These are phyloP conservation scores for Aspergillus unguis DNA, from an alignment of 2,329 filamentous ascomycete species.

Conservation along the genomic window DNA sequence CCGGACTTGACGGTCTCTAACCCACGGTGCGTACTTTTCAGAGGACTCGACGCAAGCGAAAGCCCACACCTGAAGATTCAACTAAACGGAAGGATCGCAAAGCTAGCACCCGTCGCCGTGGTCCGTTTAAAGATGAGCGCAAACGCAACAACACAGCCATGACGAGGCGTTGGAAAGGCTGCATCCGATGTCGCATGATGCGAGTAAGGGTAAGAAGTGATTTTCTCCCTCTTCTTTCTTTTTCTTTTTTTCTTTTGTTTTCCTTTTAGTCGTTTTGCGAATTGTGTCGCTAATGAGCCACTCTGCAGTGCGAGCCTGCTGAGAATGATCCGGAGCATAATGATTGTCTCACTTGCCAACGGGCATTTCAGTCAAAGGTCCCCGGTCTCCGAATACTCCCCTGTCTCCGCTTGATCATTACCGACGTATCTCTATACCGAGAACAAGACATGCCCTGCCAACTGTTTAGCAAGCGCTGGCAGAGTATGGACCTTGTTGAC, in stretches of 20 bases:
- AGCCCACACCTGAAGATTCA: not conserved
- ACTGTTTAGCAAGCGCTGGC: conserved; percentile 12
- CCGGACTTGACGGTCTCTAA: conserved; percentile 1
- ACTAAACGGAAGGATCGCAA: conserved; percentile 8
- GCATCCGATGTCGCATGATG: conserved; percentile 14
- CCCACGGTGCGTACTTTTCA: not conserved
- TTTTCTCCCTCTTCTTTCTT: not conserved
- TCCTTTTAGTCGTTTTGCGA: not conserved
- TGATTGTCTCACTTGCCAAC: conserved; percentile 12
- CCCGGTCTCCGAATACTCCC: conserved; percentile 5
- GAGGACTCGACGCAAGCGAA: conserved; percentile 11
- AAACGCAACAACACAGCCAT: conserved; percentile 12
- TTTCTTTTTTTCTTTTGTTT: no score
- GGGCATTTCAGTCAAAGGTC: conserved; percentile 8
- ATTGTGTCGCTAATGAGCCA: not conserved
- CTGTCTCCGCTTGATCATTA: conserved; percentile 12
- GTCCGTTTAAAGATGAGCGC: conserved; percentile 13
- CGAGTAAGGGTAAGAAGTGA: conserved; percentile 6
- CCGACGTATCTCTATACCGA: conserved; percentile 12
- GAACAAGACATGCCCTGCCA: conserved; percentile 13
- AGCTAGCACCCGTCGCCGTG: conserved; percentile 8
- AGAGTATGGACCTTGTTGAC: conserved; percentile 13
- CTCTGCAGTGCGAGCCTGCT: conserved; percentile 5
- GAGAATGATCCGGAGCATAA: not conserved
- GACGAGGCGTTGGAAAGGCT: conserved; percentile 11